Base-by-base conservation (phyloP, 306 rosid species). In the Prunus fruticosa region DNA sequence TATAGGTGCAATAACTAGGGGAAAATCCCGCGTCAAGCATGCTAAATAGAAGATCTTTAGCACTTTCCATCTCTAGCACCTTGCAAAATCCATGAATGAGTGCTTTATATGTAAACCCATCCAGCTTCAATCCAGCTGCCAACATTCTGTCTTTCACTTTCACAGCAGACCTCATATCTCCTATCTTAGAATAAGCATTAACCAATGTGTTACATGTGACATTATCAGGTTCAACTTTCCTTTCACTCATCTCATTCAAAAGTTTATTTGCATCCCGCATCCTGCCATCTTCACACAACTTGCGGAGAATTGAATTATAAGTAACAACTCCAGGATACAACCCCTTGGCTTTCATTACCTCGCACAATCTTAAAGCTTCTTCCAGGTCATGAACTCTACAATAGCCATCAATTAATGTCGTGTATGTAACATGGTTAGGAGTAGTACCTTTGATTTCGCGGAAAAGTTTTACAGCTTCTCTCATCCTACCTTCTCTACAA, bases 141-240 rank as follows among this genome's bases (percentile, higher is more conserved):
- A 89, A 82, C 97, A 94, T 87, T 74, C 78, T 89, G 67, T 84
- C 80, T 90, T 90, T 90, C 80, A 90, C 93, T 82, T 86, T 91
- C 80, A 87, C 69, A 23, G 96, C 96, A 68, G 98, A 90, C 58
- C 64, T 80, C 89, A 90, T 74, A 79, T 91, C 97, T 75, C 93
- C 89, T 71, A 90, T 81, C 82, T 94, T 91, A 87, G 89, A 87
- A 78, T 94, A 94, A 51, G 97, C 89, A 90, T 94, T 90, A 52
- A 91, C 86, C 84, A 94, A 82, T 10, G 98, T 94, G 85, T 94
- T 91, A 61, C 98, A 94, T 3, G 98, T 94, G 78, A 92, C 81
- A 80, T 82, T 90, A 72, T 94, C 98, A 14, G 96, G 91, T 69
- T 85, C 88, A 73, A 94, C 76, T 64, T 89, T 89, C 73, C 87